Percentiles rank a stretch among this genome's conserved stretches.
Evolutionary conservation across 1,284 basidiomycete genomes (phyloP).

Genomic region (Papiliotrema fonsecae): DNA sequence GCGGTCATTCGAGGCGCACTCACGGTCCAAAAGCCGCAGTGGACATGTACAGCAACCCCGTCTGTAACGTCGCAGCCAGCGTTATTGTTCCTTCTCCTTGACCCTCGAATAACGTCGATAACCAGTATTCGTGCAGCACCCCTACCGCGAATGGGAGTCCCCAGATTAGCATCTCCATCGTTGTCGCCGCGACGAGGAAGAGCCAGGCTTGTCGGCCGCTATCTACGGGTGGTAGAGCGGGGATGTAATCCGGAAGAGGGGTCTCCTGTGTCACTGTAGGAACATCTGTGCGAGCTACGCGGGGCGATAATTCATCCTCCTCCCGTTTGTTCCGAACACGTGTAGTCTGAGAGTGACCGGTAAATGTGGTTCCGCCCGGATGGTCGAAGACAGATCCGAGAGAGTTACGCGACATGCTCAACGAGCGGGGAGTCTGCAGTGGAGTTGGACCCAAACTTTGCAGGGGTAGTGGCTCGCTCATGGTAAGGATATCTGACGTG

Average conservation of each 20-base stretch:
- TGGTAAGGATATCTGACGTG: not conserved
- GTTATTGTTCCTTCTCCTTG: conserved; percentile 34
- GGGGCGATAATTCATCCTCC: no score
- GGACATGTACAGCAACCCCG: conserved; percentile 41
- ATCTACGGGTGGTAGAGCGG: conserved; percentile 40
- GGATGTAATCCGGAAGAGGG: not conserved
- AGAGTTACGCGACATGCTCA: not conserved
- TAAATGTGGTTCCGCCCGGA: no score
- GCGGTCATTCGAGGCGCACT: no score
- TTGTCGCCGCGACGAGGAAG: conserved; percentile 40
- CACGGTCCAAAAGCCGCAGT: conserved; percentile 37
- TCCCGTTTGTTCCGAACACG: no score
- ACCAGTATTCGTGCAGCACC: conserved; percentile 46
- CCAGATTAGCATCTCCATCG: conserved; percentile 42
- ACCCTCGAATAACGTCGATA: conserved; percentile 33
- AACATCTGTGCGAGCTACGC: not conserved
- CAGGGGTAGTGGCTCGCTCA: not conserved
- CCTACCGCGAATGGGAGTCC: conserved; percentile 43
- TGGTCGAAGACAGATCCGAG: no score
- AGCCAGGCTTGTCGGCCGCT: conserved; percentile 39
- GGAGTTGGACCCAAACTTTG: not conserved
- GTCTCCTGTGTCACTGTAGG: not conserved
- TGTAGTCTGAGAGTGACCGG: no score
- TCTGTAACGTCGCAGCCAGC: conserved; percentile 44
- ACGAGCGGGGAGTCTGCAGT: not conserved